These are phyloP conservation scores for Daldinia decipiens DNA, from an alignment of 495 filamentous ascomycete species.

Conservation along the genomic window DNA sequence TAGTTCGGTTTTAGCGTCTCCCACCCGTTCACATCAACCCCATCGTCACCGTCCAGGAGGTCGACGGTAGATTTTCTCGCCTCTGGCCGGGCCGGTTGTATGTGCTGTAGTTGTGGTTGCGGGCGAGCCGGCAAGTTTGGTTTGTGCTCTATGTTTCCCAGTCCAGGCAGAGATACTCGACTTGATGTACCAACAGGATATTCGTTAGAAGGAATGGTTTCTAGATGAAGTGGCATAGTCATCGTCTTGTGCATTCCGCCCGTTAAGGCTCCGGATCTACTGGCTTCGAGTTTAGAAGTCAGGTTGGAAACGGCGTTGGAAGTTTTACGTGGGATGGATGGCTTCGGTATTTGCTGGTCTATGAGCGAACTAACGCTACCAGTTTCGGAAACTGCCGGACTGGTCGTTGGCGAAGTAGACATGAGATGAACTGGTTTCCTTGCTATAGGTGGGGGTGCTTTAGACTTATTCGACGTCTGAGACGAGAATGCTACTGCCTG, in stretches of 20 bases:
- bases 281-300: constrained; percentile 45
- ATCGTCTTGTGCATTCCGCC: constrained; percentile 40
- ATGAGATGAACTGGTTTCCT: constrained; percentile 64
- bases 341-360: constrained; percentile 36
- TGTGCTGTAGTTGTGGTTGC: constrained; percentile 40
- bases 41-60: constrained; percentile 53
- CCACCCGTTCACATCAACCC: constrained; percentile 57
- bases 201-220: constrained; percentile 11
- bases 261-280: constrained; percentile 32
- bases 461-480: constrained; percentile 51
- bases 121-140: constrained; percentile 39
- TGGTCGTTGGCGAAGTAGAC: constrained; percentile 51
- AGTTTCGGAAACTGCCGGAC: constrained; percentile 35
- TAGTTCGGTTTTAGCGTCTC: constrained; percentile 58
- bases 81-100: constrained; percentile 43
- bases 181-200: constrained; percentile 8
- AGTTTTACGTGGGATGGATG: constrained; percentile 39
- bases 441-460: constrained; percentile 62
- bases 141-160: constrained; percentile 37
- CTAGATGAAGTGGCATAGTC: constrained; percentile 15
- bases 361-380: constrained; percentile 12
- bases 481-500: constrained; percentile 46
- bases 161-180: constrained; percentile 40
- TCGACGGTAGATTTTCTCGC: constrained; percentile 46
- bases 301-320: constrained; percentile 43